phyloP scores from a whole-genome alignment of 2,329 filamentous ascomycete species.

The Fusarium sp. region DNA sequence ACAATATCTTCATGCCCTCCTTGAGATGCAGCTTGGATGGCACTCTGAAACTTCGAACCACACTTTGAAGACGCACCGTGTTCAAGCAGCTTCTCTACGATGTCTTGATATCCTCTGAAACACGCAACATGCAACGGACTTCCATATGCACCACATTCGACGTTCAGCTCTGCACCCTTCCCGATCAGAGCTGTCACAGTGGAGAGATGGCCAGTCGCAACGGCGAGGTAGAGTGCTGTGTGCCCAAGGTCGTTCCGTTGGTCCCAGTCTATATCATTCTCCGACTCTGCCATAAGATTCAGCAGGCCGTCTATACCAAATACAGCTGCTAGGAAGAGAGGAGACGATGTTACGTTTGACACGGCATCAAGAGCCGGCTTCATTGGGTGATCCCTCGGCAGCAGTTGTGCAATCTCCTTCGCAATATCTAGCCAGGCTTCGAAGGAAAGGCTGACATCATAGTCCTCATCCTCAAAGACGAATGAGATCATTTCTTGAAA shows the following conservation, averaged over 20 bases:
- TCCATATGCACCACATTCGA: background rate
- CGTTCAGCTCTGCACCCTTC: background rate
- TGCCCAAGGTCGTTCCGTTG: background rate
- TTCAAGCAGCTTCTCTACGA: background rate
- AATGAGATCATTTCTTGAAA: background rate
- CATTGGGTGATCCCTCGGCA: background rate
- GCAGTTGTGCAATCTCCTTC: background rate
- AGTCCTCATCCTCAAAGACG: background rate
- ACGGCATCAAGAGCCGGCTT: background rate
- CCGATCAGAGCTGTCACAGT: background rate
- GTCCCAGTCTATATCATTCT: background rate
- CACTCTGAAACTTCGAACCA: background rate
- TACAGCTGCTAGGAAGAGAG: background rate
- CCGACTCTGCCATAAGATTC: background rate
- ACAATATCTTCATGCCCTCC: background rate
- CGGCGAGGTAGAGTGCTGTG: background rate
- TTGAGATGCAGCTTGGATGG: background rate
- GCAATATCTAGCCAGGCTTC: background rate
- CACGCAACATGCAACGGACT: background rate
- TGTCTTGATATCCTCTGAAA: background rate
- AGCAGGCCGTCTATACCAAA: background rate
- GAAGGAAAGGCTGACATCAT: background rate
- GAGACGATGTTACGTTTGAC: background rate
- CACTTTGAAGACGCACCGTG: background rate
- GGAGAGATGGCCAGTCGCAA: background rate